Percentiles rank a stretch among this genome's conserved stretches.
phyloP scores from a whole-genome alignment of 164 flowering plant genomes.

The Piper longum region DNA sequence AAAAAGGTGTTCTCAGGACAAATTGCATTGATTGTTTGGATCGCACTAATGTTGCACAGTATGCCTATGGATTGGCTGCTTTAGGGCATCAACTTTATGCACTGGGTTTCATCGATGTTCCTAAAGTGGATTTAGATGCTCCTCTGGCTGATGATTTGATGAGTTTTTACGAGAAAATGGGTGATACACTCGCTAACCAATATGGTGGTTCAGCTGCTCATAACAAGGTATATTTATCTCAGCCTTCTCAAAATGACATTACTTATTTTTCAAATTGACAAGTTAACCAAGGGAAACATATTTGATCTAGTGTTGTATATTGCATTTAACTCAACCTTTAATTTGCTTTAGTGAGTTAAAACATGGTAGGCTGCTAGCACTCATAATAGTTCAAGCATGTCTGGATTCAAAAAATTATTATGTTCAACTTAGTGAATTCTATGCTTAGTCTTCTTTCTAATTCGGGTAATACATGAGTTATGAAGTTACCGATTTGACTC shows the following conservation, averaged over 20 bases:
- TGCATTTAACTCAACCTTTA: too few species aligned
- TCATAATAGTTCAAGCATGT: neutral
- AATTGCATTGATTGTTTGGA: conserved; percentile 98
- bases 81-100: conserved; percentile 73
- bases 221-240: conserved; percentile 52
- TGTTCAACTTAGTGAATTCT: neutral
- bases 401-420: too few species aligned
- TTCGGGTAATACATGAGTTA: neutral
- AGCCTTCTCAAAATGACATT: neutral
- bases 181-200: conserved; percentile 87
- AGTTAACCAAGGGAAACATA: neutral
- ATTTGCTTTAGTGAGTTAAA: too few species aligned
- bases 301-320: too few species aligned
- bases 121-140: conserved; percentile 37
- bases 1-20: conserved; percentile 79
- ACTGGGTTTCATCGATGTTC: conserved; percentile 36
- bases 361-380: too few species aligned
- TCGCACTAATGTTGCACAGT: conserved; percentile 96
- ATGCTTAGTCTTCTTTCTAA: neutral
- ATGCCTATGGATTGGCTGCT: conserved; percentile 79
- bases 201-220: conserved; percentile 99
- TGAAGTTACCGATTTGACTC: neutral
- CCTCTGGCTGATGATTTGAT: conserved; percentile 67
- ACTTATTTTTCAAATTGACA: too few species aligned
- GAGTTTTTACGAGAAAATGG: conserved; percentile 76